A percentile compares a stretch with the other conserved stretches of the same genome.
Evolutionary conservation across 495 filamentous ascomycete species (phyloP).

Genomic region (Penicillium turbatum): DNA sequence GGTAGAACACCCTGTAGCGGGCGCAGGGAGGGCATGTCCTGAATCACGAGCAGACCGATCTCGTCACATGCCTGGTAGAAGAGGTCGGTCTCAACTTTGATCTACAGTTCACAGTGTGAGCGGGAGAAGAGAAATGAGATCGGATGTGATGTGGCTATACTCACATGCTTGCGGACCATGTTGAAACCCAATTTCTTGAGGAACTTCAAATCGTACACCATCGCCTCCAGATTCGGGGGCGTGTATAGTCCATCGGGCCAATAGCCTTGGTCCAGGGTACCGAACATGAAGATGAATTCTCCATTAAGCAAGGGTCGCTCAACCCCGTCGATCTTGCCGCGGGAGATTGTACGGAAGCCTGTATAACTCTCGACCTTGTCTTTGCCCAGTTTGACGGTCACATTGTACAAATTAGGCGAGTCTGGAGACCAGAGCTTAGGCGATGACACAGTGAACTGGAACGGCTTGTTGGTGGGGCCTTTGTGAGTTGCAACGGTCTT

Average conservation of each 20-base stretch:
- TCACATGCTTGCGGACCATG: conserved; percentile 63
- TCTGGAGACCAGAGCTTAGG: conserved; percentile 58
- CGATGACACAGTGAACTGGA: conserved; percentile 49
- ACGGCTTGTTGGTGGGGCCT: conserved; percentile 41
- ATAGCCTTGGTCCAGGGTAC: conserved; percentile 64
- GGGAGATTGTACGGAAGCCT: conserved; percentile 60
- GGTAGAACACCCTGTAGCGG: conserved; percentile 36
- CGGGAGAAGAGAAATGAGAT: not conserved
- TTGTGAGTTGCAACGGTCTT: conserved; percentile 35
- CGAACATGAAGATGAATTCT: conserved; percentile 61
- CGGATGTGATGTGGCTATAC: conserved; percentile 9
- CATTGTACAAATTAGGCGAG: conserved; percentile 58
- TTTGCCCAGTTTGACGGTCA: conserved; percentile 51
- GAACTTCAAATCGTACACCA: conserved; percentile 59
- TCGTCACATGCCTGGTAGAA: conserved; percentile 64
- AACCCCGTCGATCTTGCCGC: conserved; percentile 52
- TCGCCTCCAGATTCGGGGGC: conserved; percentile 57
- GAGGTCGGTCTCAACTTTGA: conserved; percentile 63
- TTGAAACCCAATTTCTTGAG: conserved; percentile 62
- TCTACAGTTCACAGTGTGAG: conserved; percentile 31
- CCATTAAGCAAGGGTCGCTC: conserved; percentile 59
- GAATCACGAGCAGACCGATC: conserved; percentile 59
- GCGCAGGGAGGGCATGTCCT: conserved; percentile 63
- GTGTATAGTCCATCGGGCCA: conserved; percentile 66
- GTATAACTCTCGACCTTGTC: conserved; percentile 58